Evolutionary conservation across 306 rosid genomes (phyloP).

Genomic region (Citrullus mucosospermus): DNA sequence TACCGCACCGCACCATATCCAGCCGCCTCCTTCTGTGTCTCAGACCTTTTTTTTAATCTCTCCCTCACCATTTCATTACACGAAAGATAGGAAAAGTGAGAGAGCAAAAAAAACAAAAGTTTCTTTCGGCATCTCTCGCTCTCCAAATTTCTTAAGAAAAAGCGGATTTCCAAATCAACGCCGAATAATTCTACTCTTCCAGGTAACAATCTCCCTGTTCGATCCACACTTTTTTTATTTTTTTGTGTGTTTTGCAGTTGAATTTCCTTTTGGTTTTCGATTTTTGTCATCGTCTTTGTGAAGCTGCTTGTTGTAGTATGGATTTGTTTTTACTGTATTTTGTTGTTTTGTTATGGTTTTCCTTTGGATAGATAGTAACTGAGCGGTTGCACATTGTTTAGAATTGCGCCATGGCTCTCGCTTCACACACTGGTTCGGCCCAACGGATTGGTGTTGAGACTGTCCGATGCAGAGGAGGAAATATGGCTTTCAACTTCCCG

Average conservation of each 20-base stretch:
- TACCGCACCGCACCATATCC: neutral
- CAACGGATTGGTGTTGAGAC: conserved; percentile 19
- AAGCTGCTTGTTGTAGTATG: neutral
- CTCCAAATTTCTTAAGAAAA: neutral
- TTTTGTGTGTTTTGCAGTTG: neutral
- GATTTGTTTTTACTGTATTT: neutral
- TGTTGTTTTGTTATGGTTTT: neutral
- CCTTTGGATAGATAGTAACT: neutral
- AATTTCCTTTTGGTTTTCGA: neutral
- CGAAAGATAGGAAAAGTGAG: neutral
- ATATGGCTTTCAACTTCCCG: conserved; percentile 8
- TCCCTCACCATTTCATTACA: neutral
- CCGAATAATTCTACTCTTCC: neutral
- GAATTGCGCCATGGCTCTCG: conserved; percentile 39
- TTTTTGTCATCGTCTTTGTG: neutral
- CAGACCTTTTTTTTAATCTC: neutral
- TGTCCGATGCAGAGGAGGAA: conserved; percentile 20
- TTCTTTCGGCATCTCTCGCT: neutral
- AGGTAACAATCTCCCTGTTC: neutral
- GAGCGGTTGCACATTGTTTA: conserved; percentile 1
- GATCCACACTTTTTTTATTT: neutral
- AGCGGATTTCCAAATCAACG: neutral
- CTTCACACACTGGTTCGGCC: conserved; percentile 27
- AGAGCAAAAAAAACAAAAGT: neutral
- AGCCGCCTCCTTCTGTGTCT: neutral